phyloP scores from a whole-genome alignment of 129 eudicot genomes.

The Tagetes erecta region DNA sequence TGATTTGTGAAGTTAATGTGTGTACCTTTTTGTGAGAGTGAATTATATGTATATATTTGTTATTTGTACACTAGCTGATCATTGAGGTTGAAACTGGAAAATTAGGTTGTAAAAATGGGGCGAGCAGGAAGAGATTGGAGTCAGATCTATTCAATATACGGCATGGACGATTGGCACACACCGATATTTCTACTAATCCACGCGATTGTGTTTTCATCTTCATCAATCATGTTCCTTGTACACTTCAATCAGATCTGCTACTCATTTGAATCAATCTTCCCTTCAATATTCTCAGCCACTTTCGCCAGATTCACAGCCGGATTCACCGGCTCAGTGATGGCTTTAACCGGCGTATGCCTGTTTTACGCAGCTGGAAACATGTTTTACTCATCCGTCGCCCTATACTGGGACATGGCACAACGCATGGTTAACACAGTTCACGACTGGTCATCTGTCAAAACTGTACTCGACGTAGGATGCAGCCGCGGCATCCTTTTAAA shows the following conservation, averaged over 20 bases:
- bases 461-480: constrained; percentile 87
- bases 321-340: constrained; percentile 82
- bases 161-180: constrained; percentile 82
- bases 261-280: constrained; percentile 43
- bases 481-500: constrained; percentile 87
- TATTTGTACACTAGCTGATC: constrained; percentile 21
- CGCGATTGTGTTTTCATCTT: constrained; percentile 52
- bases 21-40: constrained; percentile 14
- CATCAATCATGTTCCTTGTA: constrained; percentile 56
- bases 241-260: constrained; percentile 61
- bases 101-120: constrained; percentile 44
- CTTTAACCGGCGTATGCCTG: constrained; percentile 74
- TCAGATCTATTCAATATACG: constrained; percentile 91
- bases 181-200: constrained; percentile 64
- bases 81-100: constrained; percentile 4
- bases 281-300: constrained; percentile 41
- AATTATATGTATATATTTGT: not conserved
- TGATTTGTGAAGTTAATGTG: constrained; percentile 27
- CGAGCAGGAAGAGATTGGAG: constrained; percentile 86
- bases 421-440: constrained; percentile 62
- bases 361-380: constrained; percentile 76
- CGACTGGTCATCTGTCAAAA: constrained; percentile 80
- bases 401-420: constrained; percentile 85
- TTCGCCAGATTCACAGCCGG: constrained; percentile 74
- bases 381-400: constrained; percentile 78